A percentile compares a stretch with the other conserved stretches of the same genome.
Conservation (phyloP, 331 rosid genomes). For the Cucumis variabilis region DNA sequence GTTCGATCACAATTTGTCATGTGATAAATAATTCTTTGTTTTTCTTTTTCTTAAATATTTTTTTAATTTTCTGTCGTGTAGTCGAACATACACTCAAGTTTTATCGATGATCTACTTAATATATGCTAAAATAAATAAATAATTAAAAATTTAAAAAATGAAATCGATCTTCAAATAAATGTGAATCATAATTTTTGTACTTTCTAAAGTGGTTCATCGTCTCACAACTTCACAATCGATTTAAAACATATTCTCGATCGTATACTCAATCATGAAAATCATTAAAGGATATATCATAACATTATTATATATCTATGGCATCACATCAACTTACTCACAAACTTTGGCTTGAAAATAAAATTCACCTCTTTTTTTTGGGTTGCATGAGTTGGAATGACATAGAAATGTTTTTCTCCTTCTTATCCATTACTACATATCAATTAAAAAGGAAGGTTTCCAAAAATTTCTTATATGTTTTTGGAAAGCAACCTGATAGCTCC, state of each 20-base stretch:
- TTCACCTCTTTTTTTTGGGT: background rate
- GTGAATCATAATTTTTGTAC: too few relatives aligned
- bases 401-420: background rate
- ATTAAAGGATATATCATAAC: too few relatives aligned
- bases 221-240: background rate
- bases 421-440: slow-evolving; percentile 11
- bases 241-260: background rate
- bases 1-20: too few relatives aligned
- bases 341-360: background rate
- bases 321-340: background rate
- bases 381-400: slow-evolving; percentile 3
- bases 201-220: background rate
- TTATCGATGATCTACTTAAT: too few relatives aligned
- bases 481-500: slow-evolving; percentile 6
- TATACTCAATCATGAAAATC: background rate
- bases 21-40: too few relatives aligned
- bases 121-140: too few relatives aligned
- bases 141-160: too few relatives aligned
- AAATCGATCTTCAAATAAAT: too few relatives aligned
- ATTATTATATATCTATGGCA: background rate
- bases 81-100: too few relatives aligned
- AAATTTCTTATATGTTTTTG: background rate
- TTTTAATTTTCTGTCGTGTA: too few relatives aligned
- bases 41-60: too few relatives aligned
- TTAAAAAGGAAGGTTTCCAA: background rate